Percentiles rank a stretch among this genome's conserved stretches.
Conservation (phyloP, 164 flowering plant genomes). For the Nymphaea colorata region DNA sequence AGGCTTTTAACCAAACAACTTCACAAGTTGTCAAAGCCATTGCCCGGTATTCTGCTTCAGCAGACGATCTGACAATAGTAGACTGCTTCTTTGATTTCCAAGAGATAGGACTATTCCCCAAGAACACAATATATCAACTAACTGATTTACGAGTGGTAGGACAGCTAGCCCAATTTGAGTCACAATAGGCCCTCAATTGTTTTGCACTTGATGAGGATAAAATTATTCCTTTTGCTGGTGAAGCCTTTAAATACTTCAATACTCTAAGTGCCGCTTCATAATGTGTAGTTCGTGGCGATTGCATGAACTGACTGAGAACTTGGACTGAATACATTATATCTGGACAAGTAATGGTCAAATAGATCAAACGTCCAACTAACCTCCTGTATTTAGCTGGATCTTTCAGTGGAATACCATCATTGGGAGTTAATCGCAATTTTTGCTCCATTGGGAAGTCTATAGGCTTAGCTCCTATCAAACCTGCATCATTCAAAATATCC, state of each 20-base stretch:
- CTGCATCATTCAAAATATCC: constrained; percentile 5
- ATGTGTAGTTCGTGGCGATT: constrained; percentile 1
- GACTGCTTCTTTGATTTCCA: constrained; percentile 9
- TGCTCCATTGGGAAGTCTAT: constrained; percentile 4
- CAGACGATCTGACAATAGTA: neutral
- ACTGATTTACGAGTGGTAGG: neutral
- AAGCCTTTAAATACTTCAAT: neutral
- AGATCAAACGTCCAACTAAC: constrained; percentile 3
- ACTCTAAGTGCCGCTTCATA: neutral
- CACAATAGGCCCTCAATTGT: neutral
- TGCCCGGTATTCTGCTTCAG: constrained; percentile 2
- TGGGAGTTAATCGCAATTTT: neutral
- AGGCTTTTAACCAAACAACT: neutral
- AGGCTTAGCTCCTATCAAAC: constrained; percentile 4
- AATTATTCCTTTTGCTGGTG: neutral
- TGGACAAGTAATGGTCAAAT: constrained; percentile 5
- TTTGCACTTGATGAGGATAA: neutral
- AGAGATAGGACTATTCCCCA: constrained; percentile 4
- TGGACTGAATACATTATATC: constrained; percentile 9
- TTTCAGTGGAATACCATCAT: neutral
- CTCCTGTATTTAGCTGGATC: neutral
- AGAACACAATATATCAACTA: neutral
- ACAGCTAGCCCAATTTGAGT: constrained; percentile 4
- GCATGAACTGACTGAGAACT: constrained; percentile 9
- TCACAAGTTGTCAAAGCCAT: constrained; percentile 4